Percentiles rank a stretch among this genome's conserved stretches.
Evolutionary conservation across 2,329 filamentous ascomycete species (phyloP).

Genomic region (Sphaceloma murrayae): DNA sequence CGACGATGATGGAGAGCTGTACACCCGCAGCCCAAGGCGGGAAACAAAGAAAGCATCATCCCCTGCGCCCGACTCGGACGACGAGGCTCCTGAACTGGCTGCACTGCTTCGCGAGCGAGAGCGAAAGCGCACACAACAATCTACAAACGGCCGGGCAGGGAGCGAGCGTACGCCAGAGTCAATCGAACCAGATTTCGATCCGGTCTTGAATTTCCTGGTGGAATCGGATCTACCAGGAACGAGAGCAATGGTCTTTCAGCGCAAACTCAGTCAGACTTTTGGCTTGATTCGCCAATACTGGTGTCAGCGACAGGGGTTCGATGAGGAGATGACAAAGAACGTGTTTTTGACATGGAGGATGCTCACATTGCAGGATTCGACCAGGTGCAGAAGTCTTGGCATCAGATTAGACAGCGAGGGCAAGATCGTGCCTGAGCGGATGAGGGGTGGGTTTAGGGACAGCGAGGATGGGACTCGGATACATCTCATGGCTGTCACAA

Average conservation of each 20-base stretch:
- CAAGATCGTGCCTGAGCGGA: conserved; percentile 29
- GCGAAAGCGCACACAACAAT: conserved; percentile 24
- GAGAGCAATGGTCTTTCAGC: conserved; percentile 51
- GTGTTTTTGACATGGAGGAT: conserved; percentile 74
- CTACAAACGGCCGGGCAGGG: conserved; percentile 18
- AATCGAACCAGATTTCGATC: conserved; percentile 31
- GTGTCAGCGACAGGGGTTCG: conserved; percentile 52
- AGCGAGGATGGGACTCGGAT: conserved; percentile 47
- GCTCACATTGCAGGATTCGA: conserved; percentile 62
- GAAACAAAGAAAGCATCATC: not conserved
- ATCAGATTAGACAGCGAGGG: conserved; percentile 42
- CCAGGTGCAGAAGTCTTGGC: conserved; percentile 60
- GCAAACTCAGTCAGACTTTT: conserved; percentile 58
- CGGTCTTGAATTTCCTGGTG: conserved; percentile 56
- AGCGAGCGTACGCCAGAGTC: conserved; percentile 10
- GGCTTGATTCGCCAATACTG: conserved; percentile 59
- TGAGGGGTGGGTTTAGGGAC: conserved; percentile 43
- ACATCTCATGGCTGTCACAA: conserved; percentile 69
- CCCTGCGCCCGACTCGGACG: conserved; percentile 28
- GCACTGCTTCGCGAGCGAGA: conserved; percentile 35
- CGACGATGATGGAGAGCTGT: conserved; percentile 16
- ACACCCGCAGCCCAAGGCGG: conserved; percentile 17
- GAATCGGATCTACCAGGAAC: conserved; percentile 55
- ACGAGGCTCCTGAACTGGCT: conserved; percentile 36
- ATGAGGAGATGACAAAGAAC: conserved; percentile 39